Evolutionary conservation across 768 basidiomycete genomes (phyloP), one percentile per base, ranked within the genome.

Genomic region (Podaxis mareebaensis): DNA sequence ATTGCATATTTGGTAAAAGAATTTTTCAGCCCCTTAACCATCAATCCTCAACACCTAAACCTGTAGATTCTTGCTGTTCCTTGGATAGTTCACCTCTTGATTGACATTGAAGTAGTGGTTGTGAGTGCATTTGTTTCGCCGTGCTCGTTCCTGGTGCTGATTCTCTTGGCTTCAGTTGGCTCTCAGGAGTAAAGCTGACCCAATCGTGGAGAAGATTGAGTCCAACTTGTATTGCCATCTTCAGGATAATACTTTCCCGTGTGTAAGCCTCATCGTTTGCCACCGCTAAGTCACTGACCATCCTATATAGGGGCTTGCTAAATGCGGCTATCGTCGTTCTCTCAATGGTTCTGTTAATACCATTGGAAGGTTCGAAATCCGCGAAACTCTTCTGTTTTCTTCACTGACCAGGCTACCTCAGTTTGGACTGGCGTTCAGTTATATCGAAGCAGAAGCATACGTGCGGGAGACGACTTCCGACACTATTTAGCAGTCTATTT

Each of bases 201-300:
- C 53, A 2, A 53, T 55, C 10, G 61, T 55, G 2, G 53, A 54
- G 38, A 61, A 46, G 33, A 61, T 55, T 13, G 40, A 48, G 55
- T 55, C 53, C 40, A 61, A 61, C 26, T n/a, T 61, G 3, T 61
- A 54, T 33, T 61, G 60, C 22, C 60, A 61, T 36, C 60, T 61
- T n/a, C 53, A 54, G 2, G 60, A 61, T 7, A 44, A 61, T 17
- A 42, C 15, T 33, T 10, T 33, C 53, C 36, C 52, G 53, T 61
- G 26, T 28, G 59, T 52, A 1, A 20, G 7, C 39, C 13, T 6
- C 28, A 52, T 26, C 7, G 12, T 11, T 7, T 61, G 22, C 3
- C 15, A 17, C 49, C 13, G 11, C 20, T 51, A 12, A 15, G 20
- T 11, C 11, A 15, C 11, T 8, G 26, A 51, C 26, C 49, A 12